Percentiles rank a stretch among this genome's conserved stretches.
These are phyloP conservation scores for Pseudozyma tsukubaensis DNA, from an alignment of 1,284 basidiomycete genomes.

Conservation along the genomic window DNA sequence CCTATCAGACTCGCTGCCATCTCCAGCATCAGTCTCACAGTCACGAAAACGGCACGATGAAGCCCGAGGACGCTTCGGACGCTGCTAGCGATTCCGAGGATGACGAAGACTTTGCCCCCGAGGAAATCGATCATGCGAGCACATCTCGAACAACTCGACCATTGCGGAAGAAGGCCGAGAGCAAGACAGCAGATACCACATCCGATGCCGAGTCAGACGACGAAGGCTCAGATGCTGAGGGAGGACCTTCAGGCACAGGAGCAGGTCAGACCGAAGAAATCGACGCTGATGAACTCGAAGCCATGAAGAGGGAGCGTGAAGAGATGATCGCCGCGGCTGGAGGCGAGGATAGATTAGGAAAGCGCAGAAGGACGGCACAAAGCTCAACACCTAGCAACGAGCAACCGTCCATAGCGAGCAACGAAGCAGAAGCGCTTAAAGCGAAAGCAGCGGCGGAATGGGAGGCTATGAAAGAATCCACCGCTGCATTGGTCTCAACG, in stretches of 20 bases:
- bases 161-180: background rate
- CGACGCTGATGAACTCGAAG: conserved; percentile 42
- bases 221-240: conserved; percentile 10
- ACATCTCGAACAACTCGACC: background rate
- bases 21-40: background rate
- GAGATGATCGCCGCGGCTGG: conserved; percentile 36
- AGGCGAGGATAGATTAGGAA: conserved; percentile 35
- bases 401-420: background rate
- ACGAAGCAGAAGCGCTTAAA: conserved; percentile 10
- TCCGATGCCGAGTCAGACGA: conserved; percentile 18
- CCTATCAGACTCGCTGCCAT: background rate
- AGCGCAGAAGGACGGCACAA: conserved; percentile 24
- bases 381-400: background rate
- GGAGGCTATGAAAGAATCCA: conserved; percentile 31
- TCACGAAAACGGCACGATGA: background rate
- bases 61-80: conserved; percentile 2
- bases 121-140: background rate
- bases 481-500: background rate
- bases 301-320: conserved; percentile 30
- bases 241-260: background rate
- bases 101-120: conserved; percentile 42
- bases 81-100: conserved; percentile 33
- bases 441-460: conserved; percentile 26
- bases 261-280: conserved; percentile 12
- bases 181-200: background rate